A percentile compares a stretch with the other conserved stretches of the same genome.
Conservation (phyloP, 805 yeast genomes). For the Candida insectalens region DNA sequence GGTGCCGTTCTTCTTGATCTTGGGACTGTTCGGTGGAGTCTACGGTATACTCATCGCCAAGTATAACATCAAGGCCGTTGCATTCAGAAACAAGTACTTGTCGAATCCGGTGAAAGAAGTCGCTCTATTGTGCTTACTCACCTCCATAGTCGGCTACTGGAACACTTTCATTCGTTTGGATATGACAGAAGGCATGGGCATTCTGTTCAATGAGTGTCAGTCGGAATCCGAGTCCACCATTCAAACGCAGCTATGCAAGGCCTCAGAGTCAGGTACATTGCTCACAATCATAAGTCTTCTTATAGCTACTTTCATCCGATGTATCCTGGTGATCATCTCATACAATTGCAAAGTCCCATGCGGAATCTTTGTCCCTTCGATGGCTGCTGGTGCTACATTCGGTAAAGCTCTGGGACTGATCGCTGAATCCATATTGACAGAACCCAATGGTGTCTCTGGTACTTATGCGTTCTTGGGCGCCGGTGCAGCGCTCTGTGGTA, state of each 20-base stretch:
- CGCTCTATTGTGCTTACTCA: constrained; percentile 49
- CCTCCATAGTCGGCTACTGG: constrained; percentile 73
- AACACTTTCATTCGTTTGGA: constrained; percentile 74
- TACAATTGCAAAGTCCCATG: constrained; percentile 95
- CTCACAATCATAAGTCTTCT: constrained; percentile 40
- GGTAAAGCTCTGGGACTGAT: constrained; percentile 81
- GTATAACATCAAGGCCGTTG: constrained; percentile 65
- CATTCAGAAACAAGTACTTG: constrained; percentile 66
- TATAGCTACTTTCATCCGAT: constrained; percentile 65
- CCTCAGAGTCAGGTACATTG: constrained; percentile 14
- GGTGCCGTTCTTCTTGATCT: constrained; percentile 62
- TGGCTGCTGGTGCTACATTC: constrained; percentile 93
- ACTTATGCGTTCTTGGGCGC: constrained; percentile 95
- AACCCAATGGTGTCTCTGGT: constrained; percentile 64
- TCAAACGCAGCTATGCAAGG: constrained; percentile 30
- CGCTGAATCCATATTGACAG: constrained; percentile 39
- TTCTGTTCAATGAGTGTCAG: constrained; percentile 77
- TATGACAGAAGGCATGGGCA: constrained; percentile 94
- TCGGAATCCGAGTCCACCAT: constrained; percentile 7
- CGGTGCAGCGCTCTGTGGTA: constrained; percentile 90
- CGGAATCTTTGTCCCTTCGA: constrained; percentile 95
- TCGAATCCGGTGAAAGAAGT: constrained; percentile 64
- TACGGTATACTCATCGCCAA: constrained; percentile 75
- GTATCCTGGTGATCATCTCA: constrained; percentile 66
- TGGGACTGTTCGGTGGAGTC: constrained; percentile 88